These are phyloP conservation scores for Coemansia sp. DNA, from an alignment of 192 early-diverging fungal species.

Conservation along the genomic window DNA sequence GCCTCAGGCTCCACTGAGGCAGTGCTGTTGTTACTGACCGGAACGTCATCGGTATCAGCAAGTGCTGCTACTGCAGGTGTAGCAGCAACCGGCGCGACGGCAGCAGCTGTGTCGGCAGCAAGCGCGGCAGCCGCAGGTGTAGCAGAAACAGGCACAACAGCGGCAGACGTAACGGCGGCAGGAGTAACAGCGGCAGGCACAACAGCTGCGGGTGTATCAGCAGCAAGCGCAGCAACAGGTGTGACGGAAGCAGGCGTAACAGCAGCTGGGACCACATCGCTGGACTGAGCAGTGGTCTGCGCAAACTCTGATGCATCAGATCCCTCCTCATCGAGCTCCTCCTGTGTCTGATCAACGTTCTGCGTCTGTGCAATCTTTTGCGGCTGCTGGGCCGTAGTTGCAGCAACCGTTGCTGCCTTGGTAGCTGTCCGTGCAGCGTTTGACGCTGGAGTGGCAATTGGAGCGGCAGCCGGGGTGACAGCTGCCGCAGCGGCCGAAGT, in stretches of 20 bases:
- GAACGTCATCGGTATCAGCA: background rate
- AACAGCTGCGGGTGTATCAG: background rate
- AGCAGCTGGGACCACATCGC: background rate
- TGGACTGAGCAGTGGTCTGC: background rate
- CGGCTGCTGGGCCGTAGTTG: background rate
- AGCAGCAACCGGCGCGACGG: too few species aligned
- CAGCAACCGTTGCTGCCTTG: background rate
- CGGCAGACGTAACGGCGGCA: conserved; percentile 7
- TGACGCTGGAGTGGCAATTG: background rate
- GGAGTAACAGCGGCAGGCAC: conserved; percentile 1
- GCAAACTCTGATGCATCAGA: background rate
- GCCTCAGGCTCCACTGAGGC: background rate
- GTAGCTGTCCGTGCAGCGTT: background rate
- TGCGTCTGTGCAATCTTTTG: conserved; percentile 2
- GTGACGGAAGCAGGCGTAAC: background rate
- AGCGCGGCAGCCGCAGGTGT: too few species aligned
- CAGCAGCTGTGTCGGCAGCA: too few species aligned
- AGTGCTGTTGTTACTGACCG: background rate
- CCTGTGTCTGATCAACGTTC: background rate
- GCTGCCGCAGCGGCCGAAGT: background rate
- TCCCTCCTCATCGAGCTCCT: conserved; percentile 12
- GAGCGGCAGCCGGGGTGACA: background rate
- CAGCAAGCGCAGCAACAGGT: conserved; percentile 4
- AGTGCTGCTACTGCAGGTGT: too few species aligned
- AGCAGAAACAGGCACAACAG: conserved; percentile 4